phyloP scores from a whole-genome alignment of 2,329 filamentous ascomycete genomes.

The Apiospora sp. region DNA sequence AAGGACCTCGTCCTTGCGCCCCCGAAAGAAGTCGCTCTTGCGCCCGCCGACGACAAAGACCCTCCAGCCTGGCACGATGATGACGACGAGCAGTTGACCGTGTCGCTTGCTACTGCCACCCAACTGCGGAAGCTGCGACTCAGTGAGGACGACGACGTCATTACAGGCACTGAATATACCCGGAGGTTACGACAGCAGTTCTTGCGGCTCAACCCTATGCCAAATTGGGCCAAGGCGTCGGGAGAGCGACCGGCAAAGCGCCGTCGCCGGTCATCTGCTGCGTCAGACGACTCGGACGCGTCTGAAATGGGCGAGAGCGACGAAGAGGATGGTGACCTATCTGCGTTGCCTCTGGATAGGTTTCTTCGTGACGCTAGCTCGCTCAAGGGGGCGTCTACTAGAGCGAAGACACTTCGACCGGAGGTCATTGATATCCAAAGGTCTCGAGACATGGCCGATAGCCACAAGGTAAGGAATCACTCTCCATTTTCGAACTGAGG shows the following conservation, averaged over 20 bases:
- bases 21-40: slow-evolving; percentile 35
- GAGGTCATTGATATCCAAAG: slow-evolving; percentile 92
- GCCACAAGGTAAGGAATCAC: slow-evolving; percentile 63
- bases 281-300: slow-evolving; percentile 44
- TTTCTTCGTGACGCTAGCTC: slow-evolving; percentile 79
- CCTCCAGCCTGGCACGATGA: slow-evolving; percentile 88
- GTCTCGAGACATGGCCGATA: slow-evolving; percentile 82
- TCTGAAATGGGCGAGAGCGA: slow-evolving; percentile 37
- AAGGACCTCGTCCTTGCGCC: slow-evolving; percentile 38
- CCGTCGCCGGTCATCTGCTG: slow-evolving; percentile 59
- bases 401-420: slow-evolving; percentile 78
- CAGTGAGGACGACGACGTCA: slow-evolving; percentile 83
- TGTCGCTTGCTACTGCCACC: slow-evolving; percentile 81
- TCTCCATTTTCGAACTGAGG: neutral
- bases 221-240: slow-evolving; percentile 65
- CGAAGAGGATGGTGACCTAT: slow-evolving; percentile 57
- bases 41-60: slow-evolving; percentile 39
- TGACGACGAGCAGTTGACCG: slow-evolving; percentile 86
- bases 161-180: slow-evolving; percentile 87
- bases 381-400: slow-evolving; percentile 65
- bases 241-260: slow-evolving; percentile 60
- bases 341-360: slow-evolving; percentile 78
- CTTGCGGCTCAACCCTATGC: slow-evolving; percentile 64
- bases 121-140: slow-evolving; percentile 84
- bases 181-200: slow-evolving; percentile 82